These are phyloP conservation scores for Botryotinia narcissicola DNA, from an alignment of 2,329 filamentous ascomycete species.

Conservation along the genomic window DNA sequence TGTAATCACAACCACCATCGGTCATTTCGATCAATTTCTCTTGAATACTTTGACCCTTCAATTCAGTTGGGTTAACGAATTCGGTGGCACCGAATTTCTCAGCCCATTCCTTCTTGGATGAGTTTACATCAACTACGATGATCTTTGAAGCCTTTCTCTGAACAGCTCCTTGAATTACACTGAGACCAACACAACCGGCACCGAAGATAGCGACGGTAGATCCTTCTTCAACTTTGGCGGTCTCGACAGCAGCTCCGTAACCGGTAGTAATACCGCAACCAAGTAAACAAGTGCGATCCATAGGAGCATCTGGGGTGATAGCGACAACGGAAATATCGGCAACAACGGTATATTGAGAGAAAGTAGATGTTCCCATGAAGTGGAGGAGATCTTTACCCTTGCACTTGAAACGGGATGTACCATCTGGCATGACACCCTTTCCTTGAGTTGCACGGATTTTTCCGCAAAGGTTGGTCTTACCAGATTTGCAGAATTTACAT, in stretches of 20 bases:
- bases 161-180: slow-evolving; percentile 90
- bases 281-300: slow-evolving; percentile 93
- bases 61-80: slow-evolving; percentile 89
- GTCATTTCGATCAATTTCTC: slow-evolving; percentile 97
- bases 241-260: slow-evolving; percentile 93
- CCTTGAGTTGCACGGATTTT: slow-evolving; percentile 98
- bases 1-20: slow-evolving; percentile 97
- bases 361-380: slow-evolving; percentile 99
- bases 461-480: slow-evolving; percentile 98
- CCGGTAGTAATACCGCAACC: slow-evolving; percentile 98
- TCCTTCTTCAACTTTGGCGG: slow-evolving; percentile 86
- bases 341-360: slow-evolving; percentile 98
- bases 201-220: slow-evolving; percentile 91
- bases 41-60: slow-evolving; percentile 76
- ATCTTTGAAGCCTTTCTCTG: slow-evolving; percentile 48
- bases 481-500: slow-evolving; percentile 99
- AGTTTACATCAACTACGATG: slow-evolving; percentile 75
- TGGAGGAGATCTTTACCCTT: slow-evolving; percentile 94
- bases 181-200: slow-evolving; percentile 91
- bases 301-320: slow-evolving; percentile 83
- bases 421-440: slow-evolving; percentile 94
- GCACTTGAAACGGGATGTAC: slow-evolving; percentile 89
- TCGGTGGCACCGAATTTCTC: slow-evolving; percentile 94
- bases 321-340: slow-evolving; percentile 98
- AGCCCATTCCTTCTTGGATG: slow-evolving; percentile 85